These are phyloP conservation scores for Solanum chiquidenum DNA, from an alignment of 257 asterid genomes.

Conservation along the genomic window DNA sequence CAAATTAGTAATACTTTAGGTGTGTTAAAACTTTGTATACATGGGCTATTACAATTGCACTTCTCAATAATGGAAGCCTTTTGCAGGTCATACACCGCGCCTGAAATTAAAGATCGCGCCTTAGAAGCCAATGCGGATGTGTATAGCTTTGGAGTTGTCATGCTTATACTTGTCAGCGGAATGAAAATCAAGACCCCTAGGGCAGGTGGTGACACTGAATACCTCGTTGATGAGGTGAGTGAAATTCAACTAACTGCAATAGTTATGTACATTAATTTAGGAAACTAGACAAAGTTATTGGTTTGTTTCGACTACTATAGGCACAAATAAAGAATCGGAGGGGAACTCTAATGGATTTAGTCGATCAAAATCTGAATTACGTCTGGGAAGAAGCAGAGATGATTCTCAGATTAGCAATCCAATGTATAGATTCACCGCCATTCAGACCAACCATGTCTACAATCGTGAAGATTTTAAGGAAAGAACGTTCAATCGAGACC, in stretches of 20 bases:
- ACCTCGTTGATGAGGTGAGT: not conserved
- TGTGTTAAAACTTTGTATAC: not conserved
- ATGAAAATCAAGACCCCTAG: not conserved
- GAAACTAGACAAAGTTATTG: not conserved
- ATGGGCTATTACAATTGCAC: not conserved
- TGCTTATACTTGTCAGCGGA: not conserved
- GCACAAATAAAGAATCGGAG: not conserved
- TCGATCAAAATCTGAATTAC: not conserved
- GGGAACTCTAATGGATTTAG: not conserved
- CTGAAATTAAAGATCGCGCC: not conserved
- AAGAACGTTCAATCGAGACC: not conserved
- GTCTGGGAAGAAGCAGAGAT: not conserved
- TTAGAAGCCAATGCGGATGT: not conserved
- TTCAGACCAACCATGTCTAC: not conserved
- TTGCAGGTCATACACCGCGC: not conserved
- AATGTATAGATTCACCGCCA: not conserved
- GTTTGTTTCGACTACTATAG: not conserved
- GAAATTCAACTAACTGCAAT: not conserved
- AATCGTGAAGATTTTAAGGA: not conserved
- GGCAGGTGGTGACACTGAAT: not conserved
- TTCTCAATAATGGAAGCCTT: not conserved
- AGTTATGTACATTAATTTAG: not conserved
- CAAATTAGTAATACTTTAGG: not conserved
- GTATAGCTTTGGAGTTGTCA: slow-evolving; percentile 1
- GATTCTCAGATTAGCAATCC: not conserved